A percentile compares a stretch with the other conserved stretches of the same genome.
Conservation (phyloP, 1,139 yeast species). For the Diutina ranongensis region DNA sequence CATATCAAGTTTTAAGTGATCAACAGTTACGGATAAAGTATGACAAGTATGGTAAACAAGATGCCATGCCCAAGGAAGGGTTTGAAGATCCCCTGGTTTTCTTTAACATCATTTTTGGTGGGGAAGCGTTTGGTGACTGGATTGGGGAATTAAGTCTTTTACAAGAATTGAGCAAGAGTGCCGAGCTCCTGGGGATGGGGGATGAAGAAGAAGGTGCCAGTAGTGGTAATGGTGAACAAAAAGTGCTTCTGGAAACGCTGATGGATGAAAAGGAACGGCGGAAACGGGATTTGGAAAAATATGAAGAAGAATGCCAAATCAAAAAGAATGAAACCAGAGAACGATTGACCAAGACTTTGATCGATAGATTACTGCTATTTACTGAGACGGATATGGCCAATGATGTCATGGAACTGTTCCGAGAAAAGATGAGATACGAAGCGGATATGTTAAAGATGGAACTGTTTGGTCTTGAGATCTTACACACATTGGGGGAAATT, state of each 20-base stretch:
- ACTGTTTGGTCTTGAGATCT: conserved; percentile 83
- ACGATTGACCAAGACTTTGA: conserved; percentile 10
- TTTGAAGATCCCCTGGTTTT: conserved; percentile 62
- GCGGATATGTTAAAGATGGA: conserved; percentile 88
- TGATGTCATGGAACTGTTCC: conserved; percentile 59
- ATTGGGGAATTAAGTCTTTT: conserved; percentile 87
- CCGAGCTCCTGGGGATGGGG: conserved; percentile 41
- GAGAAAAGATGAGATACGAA: conserved; percentile 62
- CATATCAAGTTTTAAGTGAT: conserved; percentile 6
- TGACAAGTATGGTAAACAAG: conserved; percentile 6
- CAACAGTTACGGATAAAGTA: conserved; percentile 1
- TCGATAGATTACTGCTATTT: conserved; percentile 57
- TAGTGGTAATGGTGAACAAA: conserved; percentile 11
- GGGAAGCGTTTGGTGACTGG: conserved; percentile 50
- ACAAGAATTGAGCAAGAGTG: conserved; percentile 66
- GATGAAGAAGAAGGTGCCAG: conserved; percentile 22
- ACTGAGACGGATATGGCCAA: conserved; percentile 74
- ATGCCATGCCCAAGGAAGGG: conserved; percentile 56
- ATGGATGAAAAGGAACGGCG: conserved; percentile 24
- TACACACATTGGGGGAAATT: conserved; percentile 76
- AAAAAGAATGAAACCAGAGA: conserved; percentile 15
- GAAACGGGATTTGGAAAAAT: conserved; percentile 51
- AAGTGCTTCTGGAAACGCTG: not conserved
- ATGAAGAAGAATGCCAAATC: conserved; percentile 22
- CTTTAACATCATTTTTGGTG: conserved; percentile 62